Evolutionary conservation across 371 early-diverging fungal genomes (phyloP).

Genomic region (Amoeboaphelidium occidentale): DNA sequence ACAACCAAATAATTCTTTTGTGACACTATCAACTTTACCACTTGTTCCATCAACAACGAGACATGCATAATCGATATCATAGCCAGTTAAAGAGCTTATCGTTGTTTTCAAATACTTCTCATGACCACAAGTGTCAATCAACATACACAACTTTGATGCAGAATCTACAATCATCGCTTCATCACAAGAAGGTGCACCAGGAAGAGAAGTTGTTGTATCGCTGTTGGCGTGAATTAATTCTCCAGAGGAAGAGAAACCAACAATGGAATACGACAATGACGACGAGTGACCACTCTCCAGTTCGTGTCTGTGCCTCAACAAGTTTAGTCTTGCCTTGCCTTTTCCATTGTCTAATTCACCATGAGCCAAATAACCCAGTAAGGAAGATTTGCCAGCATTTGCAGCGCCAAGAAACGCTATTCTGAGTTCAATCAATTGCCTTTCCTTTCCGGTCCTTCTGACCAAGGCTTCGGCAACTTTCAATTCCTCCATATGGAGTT

Average conservation of each 20-base stretch:
- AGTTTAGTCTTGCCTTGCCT: constrained; percentile 62
- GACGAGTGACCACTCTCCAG: constrained; percentile 70
- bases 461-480: not conserved
- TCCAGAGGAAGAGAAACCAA: constrained; percentile 42
- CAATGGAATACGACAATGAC: constrained; percentile 59
- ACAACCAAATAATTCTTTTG: constrained; percentile 55
- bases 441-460: not conserved
- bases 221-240: not conserved
- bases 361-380: constrained; percentile 70
- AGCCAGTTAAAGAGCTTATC: constrained; percentile 73
- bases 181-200: too few relatives aligned
- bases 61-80: constrained; percentile 70
- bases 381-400: constrained; percentile 36
- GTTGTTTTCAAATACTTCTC: constrained; percentile 83
- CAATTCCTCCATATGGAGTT: not conserved
- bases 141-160: constrained; percentile 32
- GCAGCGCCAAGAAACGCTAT: not conserved
- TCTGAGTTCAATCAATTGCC: not conserved
- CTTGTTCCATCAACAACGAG: constrained; percentile 32
- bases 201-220: too few relatives aligned
- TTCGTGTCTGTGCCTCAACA: constrained; percentile 80
- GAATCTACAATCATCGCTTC: constrained; percentile 9
- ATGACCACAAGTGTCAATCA: constrained; percentile 76
- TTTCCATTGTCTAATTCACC: constrained; percentile 78
- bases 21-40: constrained; percentile 13